These are phyloP conservation scores for Sugiyamaella lignohabitans DNA, from an alignment of 805 yeast species.

Conservation along the genomic window DNA sequence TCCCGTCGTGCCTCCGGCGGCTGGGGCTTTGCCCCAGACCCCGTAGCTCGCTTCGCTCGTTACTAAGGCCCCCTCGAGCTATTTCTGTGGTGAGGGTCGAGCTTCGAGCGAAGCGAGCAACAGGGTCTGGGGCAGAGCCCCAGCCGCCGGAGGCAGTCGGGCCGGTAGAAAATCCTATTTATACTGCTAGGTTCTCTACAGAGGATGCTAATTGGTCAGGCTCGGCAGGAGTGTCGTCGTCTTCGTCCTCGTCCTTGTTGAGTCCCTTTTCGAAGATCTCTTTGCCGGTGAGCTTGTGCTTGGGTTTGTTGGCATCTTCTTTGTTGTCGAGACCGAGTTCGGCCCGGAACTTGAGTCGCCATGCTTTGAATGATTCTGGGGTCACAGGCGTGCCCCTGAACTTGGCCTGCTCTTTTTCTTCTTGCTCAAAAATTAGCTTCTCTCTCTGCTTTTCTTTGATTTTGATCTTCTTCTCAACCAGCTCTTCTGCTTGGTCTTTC, in stretches of 20 bases:
- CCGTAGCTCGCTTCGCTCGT: neutral
- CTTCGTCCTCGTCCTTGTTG: conserved; percentile 61
- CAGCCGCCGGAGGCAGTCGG: neutral
- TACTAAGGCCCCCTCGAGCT: no score
- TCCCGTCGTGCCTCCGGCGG: neutral
- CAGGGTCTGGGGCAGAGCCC: neutral
- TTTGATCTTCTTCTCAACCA: conserved; percentile 54
- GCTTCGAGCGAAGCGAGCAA: neutral
- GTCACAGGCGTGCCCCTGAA: conserved; percentile 90
- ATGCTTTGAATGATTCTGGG: conserved; percentile 56
- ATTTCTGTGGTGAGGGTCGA: neutral
- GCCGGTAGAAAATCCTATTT: neutral
- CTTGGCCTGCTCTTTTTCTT: conserved; percentile 79
- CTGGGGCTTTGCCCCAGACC: neutral
- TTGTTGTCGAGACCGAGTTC: conserved; percentile 67
- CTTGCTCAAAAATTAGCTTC: conserved; percentile 52
- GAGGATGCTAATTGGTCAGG: neutral
- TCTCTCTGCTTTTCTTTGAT: conserved; percentile 53
- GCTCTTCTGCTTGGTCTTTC: conserved; percentile 73
- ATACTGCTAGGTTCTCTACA: neutral
- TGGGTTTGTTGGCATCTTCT: conserved; percentile 42
- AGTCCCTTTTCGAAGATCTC: conserved; percentile 88
- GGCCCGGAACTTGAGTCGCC: conserved; percentile 67
- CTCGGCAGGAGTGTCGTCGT: conserved; percentile 22
- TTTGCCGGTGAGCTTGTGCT: conserved; percentile 76